Conservation (phyloP, 164 flowering plant genomes). For the Nymphaea thermarum region DNA sequence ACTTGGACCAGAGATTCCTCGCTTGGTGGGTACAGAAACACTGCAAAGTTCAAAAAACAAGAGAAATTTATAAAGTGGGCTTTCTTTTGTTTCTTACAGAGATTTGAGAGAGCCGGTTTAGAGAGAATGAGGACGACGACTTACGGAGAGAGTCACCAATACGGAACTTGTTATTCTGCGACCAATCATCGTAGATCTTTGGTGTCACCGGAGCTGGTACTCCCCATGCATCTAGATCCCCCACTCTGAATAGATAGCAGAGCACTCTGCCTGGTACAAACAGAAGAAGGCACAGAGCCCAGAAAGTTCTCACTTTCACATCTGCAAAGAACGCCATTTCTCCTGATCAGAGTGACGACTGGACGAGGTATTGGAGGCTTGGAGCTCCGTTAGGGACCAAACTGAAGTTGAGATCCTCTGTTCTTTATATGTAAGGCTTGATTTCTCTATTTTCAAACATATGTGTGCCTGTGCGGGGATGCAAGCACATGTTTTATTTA, state of each 20-base stretch:
- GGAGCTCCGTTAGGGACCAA: no score
- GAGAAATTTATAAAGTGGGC: background rate
- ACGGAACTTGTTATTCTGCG: constrained; percentile 39
- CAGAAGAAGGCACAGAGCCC: background rate
- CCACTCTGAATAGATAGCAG: constrained; percentile 45
- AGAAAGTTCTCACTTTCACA: background rate
- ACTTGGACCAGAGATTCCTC: constrained; percentile 90
- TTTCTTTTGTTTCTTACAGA: no score
- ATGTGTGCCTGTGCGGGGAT: no score
- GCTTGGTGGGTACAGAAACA: constrained; percentile 90
- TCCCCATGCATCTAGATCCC: constrained; percentile 79
- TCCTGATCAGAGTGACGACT: background rate
- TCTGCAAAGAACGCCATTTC: background rate
- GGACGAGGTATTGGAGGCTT: no score
- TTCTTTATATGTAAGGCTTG: no score
- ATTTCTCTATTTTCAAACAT: no score
- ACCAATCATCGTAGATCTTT: constrained; percentile 56
- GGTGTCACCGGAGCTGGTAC: constrained; percentile 54
- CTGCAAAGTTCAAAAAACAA: constrained; percentile 22
- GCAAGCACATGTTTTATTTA: no score
- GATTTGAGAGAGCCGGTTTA: background rate
- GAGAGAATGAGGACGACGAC: constrained; percentile 9
- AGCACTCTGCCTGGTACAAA: background rate
- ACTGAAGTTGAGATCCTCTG: no score
- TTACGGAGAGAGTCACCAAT: constrained; percentile 90